A percentile compares a stretch with the other conserved stretches of the same genome.
Evolutionary conservation across 164 flowering plant species (phyloP).

Genomic region (Platanus orientalis): DNA sequence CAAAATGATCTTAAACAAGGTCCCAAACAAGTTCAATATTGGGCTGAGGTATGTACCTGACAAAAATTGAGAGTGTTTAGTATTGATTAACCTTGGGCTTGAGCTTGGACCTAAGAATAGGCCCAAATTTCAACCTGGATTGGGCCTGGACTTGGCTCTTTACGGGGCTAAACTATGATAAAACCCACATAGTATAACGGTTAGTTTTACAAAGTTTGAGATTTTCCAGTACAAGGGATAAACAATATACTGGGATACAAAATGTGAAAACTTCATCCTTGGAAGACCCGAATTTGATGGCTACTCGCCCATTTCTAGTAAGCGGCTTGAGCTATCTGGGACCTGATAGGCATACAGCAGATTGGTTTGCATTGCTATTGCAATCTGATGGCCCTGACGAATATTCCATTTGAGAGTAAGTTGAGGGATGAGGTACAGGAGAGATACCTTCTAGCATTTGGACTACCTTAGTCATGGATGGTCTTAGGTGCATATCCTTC

Average conservation of each 20-base stretch:
- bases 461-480: neutral
- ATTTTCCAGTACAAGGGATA: neutral
- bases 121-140: too few relatives aligned
- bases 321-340: slow-evolving; percentile 32
- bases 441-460: neutral
- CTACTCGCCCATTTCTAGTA: neutral
- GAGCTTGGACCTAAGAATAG: too few relatives aligned
- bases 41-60: too few relatives aligned
- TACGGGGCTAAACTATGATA: too few relatives aligned
- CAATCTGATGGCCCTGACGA: slow-evolving; percentile 32
- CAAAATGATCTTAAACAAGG: too few relatives aligned
- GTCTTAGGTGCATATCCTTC: neutral
- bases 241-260: slow-evolving; percentile 5
- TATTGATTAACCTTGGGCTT: too few relatives aligned
- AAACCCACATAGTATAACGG: too few relatives aligned
- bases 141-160: too few relatives aligned
- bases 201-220: neutral
- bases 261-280: neutral
- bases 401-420: slow-evolving; percentile 22
- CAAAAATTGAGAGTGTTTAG: too few relatives aligned
- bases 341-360: slow-evolving; percentile 45
- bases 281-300: neutral
- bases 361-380: slow-evolving; percentile 34
- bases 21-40: too few relatives aligned
- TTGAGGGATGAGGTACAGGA: neutral